phyloP scores from a whole-genome alignment of 1,284 basidiomycete species.

The Phylloboletellus chloephorus region DNA sequence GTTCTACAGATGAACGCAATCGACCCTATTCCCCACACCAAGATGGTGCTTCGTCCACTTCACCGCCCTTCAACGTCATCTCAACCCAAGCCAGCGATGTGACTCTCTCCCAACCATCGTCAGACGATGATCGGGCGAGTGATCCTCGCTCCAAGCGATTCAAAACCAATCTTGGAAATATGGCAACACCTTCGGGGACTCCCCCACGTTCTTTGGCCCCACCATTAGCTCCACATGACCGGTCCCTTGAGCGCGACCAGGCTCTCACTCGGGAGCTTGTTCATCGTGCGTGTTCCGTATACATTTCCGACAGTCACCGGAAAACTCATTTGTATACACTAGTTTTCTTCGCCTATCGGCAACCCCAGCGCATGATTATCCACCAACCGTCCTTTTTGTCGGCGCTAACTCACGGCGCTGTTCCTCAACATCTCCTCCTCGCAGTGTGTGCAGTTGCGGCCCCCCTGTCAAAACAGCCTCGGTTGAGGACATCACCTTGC shows the following conservation, averaged over 20 bases:
- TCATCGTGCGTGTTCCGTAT: constrained; percentile 47
- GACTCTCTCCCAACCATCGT: constrained; percentile 12
- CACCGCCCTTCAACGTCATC: constrained; percentile 15
- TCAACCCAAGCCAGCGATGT: constrained; percentile 17
- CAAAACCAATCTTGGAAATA: constrained; percentile 17
- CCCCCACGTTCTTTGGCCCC: constrained; percentile 38
- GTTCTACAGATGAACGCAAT: constrained; percentile 18
- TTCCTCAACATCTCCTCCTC: constrained; percentile 64
- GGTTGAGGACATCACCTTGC: constrained; percentile 50
- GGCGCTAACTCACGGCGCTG: constrained; percentile 53
- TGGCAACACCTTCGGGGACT: constrained; percentile 32
- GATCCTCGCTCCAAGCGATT: constrained; percentile 24
- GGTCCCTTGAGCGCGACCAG: constrained; percentile 50
- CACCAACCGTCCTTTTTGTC: constrained; percentile 71
- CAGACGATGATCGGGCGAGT: constrained; percentile 30
- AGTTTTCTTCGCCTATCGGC: constrained; percentile 80
- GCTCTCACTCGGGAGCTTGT: constrained; percentile 66
- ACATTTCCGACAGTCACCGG: constrained; percentile 3
- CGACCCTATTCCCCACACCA: constrained; percentile 14
- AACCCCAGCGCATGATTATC: constrained; percentile 66
- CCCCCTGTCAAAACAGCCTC: constrained; percentile 61
- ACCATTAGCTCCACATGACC: constrained; percentile 24
- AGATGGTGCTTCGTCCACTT: constrained; percentile 13
- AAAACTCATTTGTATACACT: constrained; percentile 8
- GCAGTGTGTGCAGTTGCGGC: constrained; percentile 72